Evolutionary conservation across 2,329 filamentous ascomycete species (phyloP).

Genomic region (Arthrobotrys megalospora): DNA sequence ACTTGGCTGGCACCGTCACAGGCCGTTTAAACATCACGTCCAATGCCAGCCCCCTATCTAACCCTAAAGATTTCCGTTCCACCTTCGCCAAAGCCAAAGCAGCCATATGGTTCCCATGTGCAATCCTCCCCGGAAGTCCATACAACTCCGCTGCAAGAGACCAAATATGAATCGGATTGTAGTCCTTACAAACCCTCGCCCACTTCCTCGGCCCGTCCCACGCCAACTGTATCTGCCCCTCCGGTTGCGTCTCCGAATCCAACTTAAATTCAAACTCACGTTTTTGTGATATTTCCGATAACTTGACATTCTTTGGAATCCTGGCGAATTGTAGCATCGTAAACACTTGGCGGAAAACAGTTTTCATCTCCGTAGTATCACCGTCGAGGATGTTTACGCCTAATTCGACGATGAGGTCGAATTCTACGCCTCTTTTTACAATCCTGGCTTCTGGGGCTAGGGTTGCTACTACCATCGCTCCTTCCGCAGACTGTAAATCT

Average conservation of each 20-base stretch:
- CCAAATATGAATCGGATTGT: slow-evolving; percentile 54
- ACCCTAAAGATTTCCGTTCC: slow-evolving; percentile 17
- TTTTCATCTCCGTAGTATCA: slow-evolving; percentile 4
- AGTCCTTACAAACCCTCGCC: slow-evolving; percentile 55
- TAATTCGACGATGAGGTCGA: slow-evolving; percentile 37
- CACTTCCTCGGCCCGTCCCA: slow-evolving; percentile 35
- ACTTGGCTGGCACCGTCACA: slow-evolving; percentile 20
- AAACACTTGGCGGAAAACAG: slow-evolving; percentile 42
- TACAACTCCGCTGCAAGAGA: slow-evolving; percentile 41
- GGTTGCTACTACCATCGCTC: slow-evolving; percentile 40
- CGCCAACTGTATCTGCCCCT: slow-evolving; percentile 2
- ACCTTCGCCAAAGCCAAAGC: slow-evolving; percentile 24
- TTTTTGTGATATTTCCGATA: slow-evolving; percentile 21
- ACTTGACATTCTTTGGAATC: slow-evolving; percentile 22
- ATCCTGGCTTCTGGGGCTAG: slow-evolving; percentile 42
- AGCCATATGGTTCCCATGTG: slow-evolving; percentile 53
- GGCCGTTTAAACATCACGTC: slow-evolving; percentile 50
- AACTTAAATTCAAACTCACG: slow-evolving; percentile 33
- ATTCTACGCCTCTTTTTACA: slow-evolving; percentile 48
- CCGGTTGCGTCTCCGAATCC: background rate
- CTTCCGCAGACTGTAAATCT: slow-evolving; percentile 15
- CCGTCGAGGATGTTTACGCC: slow-evolving; percentile 2
- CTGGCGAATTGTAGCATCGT: slow-evolving; percentile 44
- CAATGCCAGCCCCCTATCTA: background rate
- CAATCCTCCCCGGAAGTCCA: slow-evolving; percentile 49